These are phyloP conservation scores for Nicotiana benthamiana DNA, from an alignment of 257 asterid species.

Conservation along the genomic window DNA sequence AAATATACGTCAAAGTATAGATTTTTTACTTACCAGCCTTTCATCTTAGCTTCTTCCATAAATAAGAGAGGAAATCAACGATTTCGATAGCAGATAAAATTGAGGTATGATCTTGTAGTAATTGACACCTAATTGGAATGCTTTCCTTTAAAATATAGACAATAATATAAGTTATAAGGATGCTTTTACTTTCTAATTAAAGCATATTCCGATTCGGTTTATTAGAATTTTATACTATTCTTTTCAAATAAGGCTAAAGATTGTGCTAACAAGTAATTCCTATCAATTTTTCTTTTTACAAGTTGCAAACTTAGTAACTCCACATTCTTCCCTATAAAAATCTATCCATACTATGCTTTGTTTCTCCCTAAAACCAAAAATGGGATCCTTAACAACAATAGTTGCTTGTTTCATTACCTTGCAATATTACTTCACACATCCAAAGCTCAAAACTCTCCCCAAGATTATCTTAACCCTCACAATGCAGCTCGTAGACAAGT, in stretches of 20 bases:
- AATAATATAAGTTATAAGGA: too few relatives aligned
- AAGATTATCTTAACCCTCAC: constrained; percentile 30
- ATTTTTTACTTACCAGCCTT: too few relatives aligned
- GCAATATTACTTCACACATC: background rate
- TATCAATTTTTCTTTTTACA: background rate
- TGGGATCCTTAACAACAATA: background rate
- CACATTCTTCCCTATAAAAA: background rate
- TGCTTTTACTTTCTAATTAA: too few relatives aligned
- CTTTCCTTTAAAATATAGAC: too few relatives aligned
- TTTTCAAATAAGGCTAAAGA: background rate
- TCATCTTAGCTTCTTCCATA: background rate
- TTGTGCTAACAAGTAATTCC: background rate
- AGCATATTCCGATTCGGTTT: too few relatives aligned
- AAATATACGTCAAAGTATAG: background rate
- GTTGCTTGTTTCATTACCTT: background rate
- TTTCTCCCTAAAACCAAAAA: background rate
- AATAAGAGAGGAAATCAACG: background rate
- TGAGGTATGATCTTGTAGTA: background rate
- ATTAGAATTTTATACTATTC: too few relatives aligned
- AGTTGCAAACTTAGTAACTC: background rate
- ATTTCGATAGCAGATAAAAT: background rate
- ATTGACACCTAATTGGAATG: background rate
- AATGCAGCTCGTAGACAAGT: constrained; percentile 27
- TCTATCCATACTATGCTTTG: background rate
- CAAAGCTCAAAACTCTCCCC: constrained; percentile 18